Evolutionary conservation across 331 rosid genomes (phyloP).

Genomic region (Arachis monticola): DNA sequence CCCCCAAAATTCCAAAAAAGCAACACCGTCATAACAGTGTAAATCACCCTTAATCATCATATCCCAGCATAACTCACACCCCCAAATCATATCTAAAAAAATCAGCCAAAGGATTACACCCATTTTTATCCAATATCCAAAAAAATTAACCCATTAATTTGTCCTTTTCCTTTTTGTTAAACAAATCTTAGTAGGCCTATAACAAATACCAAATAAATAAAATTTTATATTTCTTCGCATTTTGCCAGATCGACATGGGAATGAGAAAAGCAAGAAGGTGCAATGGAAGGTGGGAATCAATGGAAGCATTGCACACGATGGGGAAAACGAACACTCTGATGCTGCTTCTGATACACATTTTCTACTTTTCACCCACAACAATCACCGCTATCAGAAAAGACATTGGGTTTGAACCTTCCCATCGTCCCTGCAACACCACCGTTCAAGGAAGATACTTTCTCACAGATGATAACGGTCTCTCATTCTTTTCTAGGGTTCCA

Average conservation of each 20-base stretch:
- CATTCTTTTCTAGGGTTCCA: neutral
- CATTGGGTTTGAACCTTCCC: conserved; percentile 55
- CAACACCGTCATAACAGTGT: no score
- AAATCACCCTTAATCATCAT: no score
- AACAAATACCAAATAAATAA: no score
- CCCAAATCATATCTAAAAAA: no score
- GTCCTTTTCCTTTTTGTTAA: no score
- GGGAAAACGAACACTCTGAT: neutral
- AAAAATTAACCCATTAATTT: no score
- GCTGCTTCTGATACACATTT: neutral
- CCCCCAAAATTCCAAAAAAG: no score
- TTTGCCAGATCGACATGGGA: neutral
- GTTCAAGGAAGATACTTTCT: conserved; percentile 87
- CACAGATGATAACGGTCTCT: conserved; percentile 75
- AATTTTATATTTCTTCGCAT: neutral
- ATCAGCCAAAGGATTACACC: no score
- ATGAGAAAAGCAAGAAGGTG: neutral
- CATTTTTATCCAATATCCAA: no score
- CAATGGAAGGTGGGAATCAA: neutral
- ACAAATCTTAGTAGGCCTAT: no score
- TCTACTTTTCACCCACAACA: conserved; percentile 20
- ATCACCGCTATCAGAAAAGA: conserved; percentile 58
- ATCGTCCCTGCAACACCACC: conserved; percentile 65
- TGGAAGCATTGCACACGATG: neutral
- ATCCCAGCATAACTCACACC: no score